Evolutionary conservation across 2,329 filamentous ascomycete species (phyloP).

Genomic region (Epichloe baconii): DNA sequence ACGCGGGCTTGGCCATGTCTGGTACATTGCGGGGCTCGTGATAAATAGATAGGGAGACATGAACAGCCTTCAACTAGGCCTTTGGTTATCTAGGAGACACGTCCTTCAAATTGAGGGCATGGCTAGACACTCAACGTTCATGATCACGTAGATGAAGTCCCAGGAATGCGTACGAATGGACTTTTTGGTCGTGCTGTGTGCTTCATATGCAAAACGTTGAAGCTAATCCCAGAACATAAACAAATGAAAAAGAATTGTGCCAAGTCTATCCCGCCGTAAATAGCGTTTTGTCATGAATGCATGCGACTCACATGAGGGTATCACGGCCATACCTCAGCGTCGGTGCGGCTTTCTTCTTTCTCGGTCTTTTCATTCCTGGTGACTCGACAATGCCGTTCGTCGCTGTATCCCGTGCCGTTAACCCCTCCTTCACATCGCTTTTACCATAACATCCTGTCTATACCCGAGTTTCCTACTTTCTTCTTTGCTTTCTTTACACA

Average conservation of each 20-base stretch:
- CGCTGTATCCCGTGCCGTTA: constrained; percentile 7
- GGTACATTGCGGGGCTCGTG: too few relatives aligned
- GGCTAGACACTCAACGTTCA: background rate
- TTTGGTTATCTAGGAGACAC: too few relatives aligned
- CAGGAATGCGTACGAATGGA: background rate
- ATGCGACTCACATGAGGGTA: constrained; percentile 16
- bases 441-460: constrained; percentile 10
- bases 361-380: constrained; percentile 7
- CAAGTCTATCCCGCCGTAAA: constrained; percentile 22
- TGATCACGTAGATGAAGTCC: background rate
- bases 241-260: constrained; percentile 11
- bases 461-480: constrained; percentile 5
- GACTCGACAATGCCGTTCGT: constrained; percentile 9
- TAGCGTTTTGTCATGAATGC: constrained; percentile 12
- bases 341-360: constrained; percentile 11
- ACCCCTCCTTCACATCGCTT: constrained; percentile 6
- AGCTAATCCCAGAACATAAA: background rate
- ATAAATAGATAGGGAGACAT: too few relatives aligned
- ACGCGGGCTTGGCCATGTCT: too few relatives aligned
- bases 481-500: constrained; percentile 1
- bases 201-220: background rate
- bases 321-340: constrained; percentile 17
- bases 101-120: too few relatives aligned
- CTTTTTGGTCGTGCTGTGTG: background rate
- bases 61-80: too few relatives aligned